Base-by-base conservation (phyloP, 805 yeast species). In the Tanozyma kutaoensis region DNA sequence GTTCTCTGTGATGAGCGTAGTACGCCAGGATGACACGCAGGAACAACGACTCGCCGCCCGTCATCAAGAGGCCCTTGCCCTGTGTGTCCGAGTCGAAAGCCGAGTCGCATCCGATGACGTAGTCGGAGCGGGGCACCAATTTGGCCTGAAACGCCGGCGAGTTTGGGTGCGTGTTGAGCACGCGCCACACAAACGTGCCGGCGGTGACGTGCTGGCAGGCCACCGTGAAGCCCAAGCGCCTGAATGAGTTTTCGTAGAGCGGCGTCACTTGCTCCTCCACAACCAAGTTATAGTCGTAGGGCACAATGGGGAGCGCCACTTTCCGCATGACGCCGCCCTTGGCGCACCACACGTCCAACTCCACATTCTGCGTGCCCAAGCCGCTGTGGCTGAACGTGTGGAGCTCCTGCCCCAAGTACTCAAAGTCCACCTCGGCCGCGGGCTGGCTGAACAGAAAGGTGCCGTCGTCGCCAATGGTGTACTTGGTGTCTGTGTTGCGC, bases 91-190 rank as follows among this genome's bases (percentile, higher is more conserved):
- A 79, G 11, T 86, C 77, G 28, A 42, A 57, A 2, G 60, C 58
- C 1, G 64, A 56, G 30, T 59, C 65, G 34, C 65, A 59, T 5
- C 93, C 95, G 26, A 88, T 72, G 25, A 88, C 75, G 46, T 81
- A 88, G 48, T 88, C 98, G 3, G 84, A 67, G 40, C 79, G 80
- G 1, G 95, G 85, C 20, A 81, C 62, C 22, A 88, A 64, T 11
- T 91, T 94, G 0, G 95, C 82, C 27, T 55, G 55, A 37, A 76
- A 77, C 0, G 95, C 95, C 1, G 96, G 95, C 1, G 85, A 70
- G 30, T 69, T 68, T 9, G 72, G 72, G 30, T 76, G 74, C 9
- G 88, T 74, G 32, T 68, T 69, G 29, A 88, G 52, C 20, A 88
- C 73, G 39, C 85, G 93, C 78, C 95, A 88, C 9, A 85, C 93